Percentiles rank a stretch among this genome's conserved stretches.
phyloP scores from a whole-genome alignment of 345 rosid genomes.

The Boechera retrofracta region DNA sequence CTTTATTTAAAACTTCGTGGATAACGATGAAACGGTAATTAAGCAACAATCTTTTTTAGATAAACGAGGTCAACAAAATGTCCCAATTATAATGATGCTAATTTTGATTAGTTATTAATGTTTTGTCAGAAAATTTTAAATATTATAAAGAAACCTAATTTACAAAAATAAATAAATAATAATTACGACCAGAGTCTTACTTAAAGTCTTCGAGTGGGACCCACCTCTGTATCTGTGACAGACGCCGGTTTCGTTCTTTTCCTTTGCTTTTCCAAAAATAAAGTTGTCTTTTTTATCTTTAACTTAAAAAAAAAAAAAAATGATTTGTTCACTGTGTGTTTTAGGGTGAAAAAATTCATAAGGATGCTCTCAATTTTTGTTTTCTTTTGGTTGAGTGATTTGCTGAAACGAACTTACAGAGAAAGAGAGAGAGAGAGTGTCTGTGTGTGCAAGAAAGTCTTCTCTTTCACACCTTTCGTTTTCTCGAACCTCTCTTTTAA shows the following conservation, averaged over 20 bases:
- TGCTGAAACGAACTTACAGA: slow-evolving; percentile 44
- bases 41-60: too few species aligned
- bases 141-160: background rate
- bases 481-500: slow-evolving; percentile 47
- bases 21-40: too few species aligned
- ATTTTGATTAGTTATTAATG: background rate
- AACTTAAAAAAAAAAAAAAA: background rate
- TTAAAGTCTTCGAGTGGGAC: slow-evolving; percentile 66
- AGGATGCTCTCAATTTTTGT: slow-evolving; percentile 46
- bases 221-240: slow-evolving; percentile 72
- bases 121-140: background rate
- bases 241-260: slow-evolving; percentile 63
- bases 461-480: slow-evolving; percentile 79
- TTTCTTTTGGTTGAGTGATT: slow-evolving; percentile 58
- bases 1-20: too few species aligned
- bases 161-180: background rate
- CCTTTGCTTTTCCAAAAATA: slow-evolving; percentile 27
- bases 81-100: too few species aligned
- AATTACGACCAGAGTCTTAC: slow-evolving; percentile 31
- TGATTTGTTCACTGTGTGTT: background rate
- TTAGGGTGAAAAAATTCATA: slow-evolving; percentile 16
- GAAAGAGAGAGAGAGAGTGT: slow-evolving; percentile 25
- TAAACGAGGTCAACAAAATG: too few species aligned
- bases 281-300: slow-evolving; percentile 22
- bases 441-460: slow-evolving; percentile 55